Percentiles rank a stretch among this genome's conserved stretches.
Conservation (phyloP, 208 protist genomes). For the Acanthamoeba culbertsoni region DNA sequence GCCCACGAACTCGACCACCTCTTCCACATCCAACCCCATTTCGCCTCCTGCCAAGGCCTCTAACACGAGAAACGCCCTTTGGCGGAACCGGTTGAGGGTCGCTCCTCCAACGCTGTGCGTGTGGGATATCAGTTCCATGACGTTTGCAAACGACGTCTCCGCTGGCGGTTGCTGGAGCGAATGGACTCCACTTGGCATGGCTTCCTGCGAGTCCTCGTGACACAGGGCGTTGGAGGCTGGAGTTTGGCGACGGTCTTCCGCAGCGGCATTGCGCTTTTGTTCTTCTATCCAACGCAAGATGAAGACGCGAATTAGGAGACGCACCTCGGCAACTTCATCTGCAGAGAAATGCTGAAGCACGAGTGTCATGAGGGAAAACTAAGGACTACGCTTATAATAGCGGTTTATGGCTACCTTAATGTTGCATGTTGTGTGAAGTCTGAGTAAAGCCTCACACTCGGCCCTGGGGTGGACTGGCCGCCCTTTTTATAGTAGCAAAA, state of each 20-base stretch:
- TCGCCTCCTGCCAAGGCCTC: background rate
- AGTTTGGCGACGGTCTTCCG: too few relatives aligned
- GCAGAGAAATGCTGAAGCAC: background rate
- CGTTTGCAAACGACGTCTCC: background rate
- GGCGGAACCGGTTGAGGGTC: background rate
- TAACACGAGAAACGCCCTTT: background rate
- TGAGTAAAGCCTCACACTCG: conserved; percentile 32
- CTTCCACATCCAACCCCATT: background rate
- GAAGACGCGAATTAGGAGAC: background rate
- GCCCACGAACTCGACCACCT: conserved; percentile 30
- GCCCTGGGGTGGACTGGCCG: background rate
- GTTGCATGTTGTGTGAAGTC: conserved; percentile 7
- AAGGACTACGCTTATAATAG: too few relatives aligned
- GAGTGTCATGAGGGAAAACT: too few relatives aligned
- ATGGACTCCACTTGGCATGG: background rate
- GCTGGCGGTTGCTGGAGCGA: background rate
- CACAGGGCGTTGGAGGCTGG: background rate
- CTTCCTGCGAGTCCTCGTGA: background rate
- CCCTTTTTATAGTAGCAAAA: background rate
- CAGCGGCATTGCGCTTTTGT: background rate
- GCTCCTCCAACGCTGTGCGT: background rate
- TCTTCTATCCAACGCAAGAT: background rate
- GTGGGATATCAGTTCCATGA: conserved; percentile 44
- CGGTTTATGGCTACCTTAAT: background rate
- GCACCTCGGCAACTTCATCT: background rate